Percentiles rank a stretch among this genome's conserved stretches.
Evolutionary conservation across 2,329 filamentous ascomycete species (phyloP).

Genomic region (Chrysoporthe austroafricana): DNA sequence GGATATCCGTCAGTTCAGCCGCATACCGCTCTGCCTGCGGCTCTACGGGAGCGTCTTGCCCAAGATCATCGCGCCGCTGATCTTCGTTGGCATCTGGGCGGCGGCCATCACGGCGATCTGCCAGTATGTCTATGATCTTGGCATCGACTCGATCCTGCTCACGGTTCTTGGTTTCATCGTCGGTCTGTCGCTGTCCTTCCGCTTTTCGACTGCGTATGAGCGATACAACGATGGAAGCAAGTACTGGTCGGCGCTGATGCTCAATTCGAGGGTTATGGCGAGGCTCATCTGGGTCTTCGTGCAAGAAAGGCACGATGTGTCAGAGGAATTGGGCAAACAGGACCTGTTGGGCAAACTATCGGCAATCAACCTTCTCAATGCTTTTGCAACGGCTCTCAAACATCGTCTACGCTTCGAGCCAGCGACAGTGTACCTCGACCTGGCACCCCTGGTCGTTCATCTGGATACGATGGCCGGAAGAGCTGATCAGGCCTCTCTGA

Average conservation of each 20-base stretch:
- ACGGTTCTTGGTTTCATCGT: constrained; percentile 83
- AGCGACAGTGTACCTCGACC: constrained; percentile 75
- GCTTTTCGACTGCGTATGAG: constrained; percentile 78
- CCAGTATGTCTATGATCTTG: constrained; percentile 48
- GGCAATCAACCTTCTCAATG: constrained; percentile 73
- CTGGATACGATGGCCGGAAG: constrained; percentile 74
- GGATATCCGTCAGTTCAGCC: constrained; percentile 73
- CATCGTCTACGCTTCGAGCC: constrained; percentile 85
- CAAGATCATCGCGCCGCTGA: constrained; percentile 72
- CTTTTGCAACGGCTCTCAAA: constrained; percentile 78
- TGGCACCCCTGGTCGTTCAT: constrained; percentile 70
- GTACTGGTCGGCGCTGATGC: constrained; percentile 49
- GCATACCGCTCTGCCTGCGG: constrained; percentile 75
- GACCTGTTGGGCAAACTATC: constrained; percentile 16
- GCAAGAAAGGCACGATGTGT: constrained; percentile 3
- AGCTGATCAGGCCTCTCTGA: constrained; percentile 46
- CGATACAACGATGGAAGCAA: constrained; percentile 68
- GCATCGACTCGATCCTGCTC: constrained; percentile 65
- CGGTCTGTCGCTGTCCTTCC: constrained; percentile 76
- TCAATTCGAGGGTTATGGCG: constrained; percentile 24
- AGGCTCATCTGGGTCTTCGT: constrained; percentile 12
- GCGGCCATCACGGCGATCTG: constrained; percentile 65
- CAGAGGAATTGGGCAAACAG: constrained; percentile 11
- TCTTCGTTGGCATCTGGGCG: constrained; percentile 66
- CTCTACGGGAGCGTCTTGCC: constrained; percentile 77